These are phyloP conservation scores for Aspergillus melleus DNA, from an alignment of 2,329 filamentous ascomycete genomes.

Conservation along the genomic window DNA sequence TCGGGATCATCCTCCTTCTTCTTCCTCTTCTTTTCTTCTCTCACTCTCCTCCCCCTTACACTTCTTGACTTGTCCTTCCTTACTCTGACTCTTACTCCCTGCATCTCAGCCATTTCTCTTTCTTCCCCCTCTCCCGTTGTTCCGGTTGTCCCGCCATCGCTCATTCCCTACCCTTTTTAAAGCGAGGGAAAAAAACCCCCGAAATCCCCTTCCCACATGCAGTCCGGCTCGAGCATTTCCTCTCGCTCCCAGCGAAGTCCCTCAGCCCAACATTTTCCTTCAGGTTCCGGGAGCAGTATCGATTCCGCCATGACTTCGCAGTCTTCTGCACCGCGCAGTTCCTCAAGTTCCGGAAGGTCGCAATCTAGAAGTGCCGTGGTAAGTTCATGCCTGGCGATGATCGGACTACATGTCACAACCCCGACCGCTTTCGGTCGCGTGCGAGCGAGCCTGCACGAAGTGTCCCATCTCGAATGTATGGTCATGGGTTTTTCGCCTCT, in stretches of 20 bases:
- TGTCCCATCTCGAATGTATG: constrained; percentile 9
- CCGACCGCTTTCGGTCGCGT: constrained; percentile 6
- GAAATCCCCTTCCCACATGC: constrained; percentile 18
- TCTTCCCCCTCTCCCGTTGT: not conserved
- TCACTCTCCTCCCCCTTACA: not conserved
- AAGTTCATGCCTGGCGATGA: constrained; percentile 37
- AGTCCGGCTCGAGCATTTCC: constrained; percentile 20
- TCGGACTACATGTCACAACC: not conserved
- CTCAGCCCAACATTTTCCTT: constrained; percentile 27
- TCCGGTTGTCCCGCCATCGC: not conserved
- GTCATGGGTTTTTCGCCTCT: constrained; percentile 8
- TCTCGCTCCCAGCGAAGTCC: constrained; percentile 52
- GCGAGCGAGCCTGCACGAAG: constrained; percentile 2
- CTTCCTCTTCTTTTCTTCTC: not conserved
- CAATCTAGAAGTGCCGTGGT: constrained; percentile 59
- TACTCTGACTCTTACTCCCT: not conserved
- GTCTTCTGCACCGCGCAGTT: constrained; percentile 61
- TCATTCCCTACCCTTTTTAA: not conserved
- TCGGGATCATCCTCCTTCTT: not conserved
- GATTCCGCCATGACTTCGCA: constrained; percentile 53
- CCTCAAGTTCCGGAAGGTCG: constrained; percentile 66
- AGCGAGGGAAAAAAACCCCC: constrained; percentile 2
- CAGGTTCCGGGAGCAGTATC: constrained; percentile 51
- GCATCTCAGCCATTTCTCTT: not conserved
- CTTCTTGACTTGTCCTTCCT: not conserved